These are phyloP conservation scores for Coniochaeta sp. DNA, from an alignment of 2,329 filamentous ascomycete species.

Conservation along the genomic window DNA sequence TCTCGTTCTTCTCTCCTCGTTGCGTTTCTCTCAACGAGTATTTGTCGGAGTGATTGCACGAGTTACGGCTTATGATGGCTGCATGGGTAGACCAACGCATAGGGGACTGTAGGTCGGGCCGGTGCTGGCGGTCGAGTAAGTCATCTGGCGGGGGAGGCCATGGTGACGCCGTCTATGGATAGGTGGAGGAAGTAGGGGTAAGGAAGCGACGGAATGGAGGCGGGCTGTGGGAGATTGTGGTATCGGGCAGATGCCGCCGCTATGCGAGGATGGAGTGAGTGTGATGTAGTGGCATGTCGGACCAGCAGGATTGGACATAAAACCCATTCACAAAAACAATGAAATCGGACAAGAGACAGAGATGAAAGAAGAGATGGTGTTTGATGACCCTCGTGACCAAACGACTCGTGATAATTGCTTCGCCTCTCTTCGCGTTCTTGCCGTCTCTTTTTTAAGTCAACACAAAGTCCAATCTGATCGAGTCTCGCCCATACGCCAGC, in stretches of 20 bases:
- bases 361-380: not conserved
- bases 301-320: not conserved
- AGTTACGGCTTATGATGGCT: constrained; percentile 1
- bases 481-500: too few relatives aligned
- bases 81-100: constrained; percentile 1
- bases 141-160: not conserved
- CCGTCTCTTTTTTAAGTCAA: not conserved
- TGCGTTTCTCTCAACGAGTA: not conserved
- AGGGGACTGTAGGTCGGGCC: not conserved
- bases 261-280: not conserved
- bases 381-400: not conserved
- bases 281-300: not conserved
- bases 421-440: not conserved
- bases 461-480: not conserved
- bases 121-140: not conserved
- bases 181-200: not conserved
- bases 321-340: not conserved
- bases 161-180: not conserved
- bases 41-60: not conserved
- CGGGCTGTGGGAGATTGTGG: not conserved
- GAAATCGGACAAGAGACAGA: not conserved
- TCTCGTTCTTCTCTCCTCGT: not conserved
- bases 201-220: not conserved
- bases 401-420: not conserved
- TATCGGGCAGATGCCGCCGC: not conserved